Conservation (phyloP, 73 alveolate species). For the Loxodes magnus region DNA sequence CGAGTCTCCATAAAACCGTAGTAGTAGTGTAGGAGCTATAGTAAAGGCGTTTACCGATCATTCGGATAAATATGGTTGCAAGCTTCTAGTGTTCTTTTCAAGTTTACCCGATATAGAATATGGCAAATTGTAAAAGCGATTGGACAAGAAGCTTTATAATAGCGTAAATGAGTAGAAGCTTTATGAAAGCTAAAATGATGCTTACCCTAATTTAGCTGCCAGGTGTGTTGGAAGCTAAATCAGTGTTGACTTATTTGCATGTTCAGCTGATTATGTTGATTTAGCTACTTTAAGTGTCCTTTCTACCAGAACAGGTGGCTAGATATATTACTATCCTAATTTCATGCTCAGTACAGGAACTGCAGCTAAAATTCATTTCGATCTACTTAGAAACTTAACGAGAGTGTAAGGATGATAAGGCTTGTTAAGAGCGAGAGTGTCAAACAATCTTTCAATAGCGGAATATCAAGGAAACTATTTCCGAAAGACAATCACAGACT, state of each 20-base stretch:
- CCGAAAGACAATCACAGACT: too few relatives aligned
- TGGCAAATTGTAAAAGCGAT: background rate
- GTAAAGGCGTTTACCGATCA: background rate
- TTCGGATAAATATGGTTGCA: background rate
- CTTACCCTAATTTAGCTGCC: background rate
- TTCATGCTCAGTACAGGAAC: too few relatives aligned
- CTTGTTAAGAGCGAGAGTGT: too few relatives aligned
- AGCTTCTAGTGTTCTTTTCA: background rate
- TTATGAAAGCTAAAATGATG: background rate
- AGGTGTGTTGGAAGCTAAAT: background rate
- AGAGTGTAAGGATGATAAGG: too few relatives aligned
- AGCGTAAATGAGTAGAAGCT: background rate
- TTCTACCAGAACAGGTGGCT: constrained; percentile 7
- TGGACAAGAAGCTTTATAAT: background rate
- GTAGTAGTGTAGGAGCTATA: background rate
- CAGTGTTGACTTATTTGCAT: constrained; percentile 8
- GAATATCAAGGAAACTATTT: too few relatives aligned
- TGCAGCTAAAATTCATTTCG: too few relatives aligned
- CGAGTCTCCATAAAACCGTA: background rate
- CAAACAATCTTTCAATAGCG: too few relatives aligned
- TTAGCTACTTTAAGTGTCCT: background rate
- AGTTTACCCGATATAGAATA: background rate
- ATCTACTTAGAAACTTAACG: too few relatives aligned
- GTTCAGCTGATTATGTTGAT: background rate
- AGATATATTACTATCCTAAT: background rate